Percentiles rank a stretch among this genome's conserved stretches.
phyloP scores from a whole-genome alignment of 2,329 filamentous ascomycete species.

The Fragosphaeria purpurea region DNA sequence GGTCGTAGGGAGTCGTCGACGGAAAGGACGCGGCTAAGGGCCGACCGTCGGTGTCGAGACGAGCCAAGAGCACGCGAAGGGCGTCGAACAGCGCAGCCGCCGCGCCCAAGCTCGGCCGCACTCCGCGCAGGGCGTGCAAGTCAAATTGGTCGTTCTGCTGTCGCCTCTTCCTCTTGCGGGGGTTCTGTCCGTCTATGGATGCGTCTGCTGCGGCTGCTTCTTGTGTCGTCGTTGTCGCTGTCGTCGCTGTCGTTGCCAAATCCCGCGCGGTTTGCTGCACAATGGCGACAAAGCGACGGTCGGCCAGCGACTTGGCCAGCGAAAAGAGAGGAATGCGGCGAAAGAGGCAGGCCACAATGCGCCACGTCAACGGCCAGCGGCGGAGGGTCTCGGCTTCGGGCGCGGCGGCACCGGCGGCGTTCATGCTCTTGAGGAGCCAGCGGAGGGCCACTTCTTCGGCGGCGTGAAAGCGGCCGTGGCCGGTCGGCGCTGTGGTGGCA shows the following conservation, averaged over 20 bases:
- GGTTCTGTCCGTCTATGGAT: conserved; percentile 9
- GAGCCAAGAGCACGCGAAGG: conserved; percentile 34
- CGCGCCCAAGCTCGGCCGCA: conserved; percentile 33
- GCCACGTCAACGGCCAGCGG: conserved; percentile 49
- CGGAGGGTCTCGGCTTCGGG: conserved; percentile 41
- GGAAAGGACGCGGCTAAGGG: background rate
- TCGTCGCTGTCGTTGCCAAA: conserved; percentile 27
- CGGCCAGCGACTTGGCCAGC: conserved; percentile 60
- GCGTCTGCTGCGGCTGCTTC: background rate
- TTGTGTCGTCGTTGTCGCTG: conserved; percentile 11
- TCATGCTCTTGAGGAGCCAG: conserved; percentile 55
- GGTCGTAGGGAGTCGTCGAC: conserved; percentile 22
- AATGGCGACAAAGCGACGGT: conserved; percentile 56
- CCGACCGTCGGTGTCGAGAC: conserved; percentile 26
- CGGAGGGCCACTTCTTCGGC: conserved; percentile 49
- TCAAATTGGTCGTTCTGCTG: conserved; percentile 26
- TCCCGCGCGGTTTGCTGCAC: conserved; percentile 58
- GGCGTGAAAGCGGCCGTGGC: conserved; percentile 36
- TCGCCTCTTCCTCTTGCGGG: conserved; percentile 37
- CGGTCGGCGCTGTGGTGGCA: conserved; percentile 23
- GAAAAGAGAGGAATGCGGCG: conserved; percentile 57
- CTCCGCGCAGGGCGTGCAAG: conserved; percentile 28
- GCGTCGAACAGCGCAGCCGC: conserved; percentile 39
- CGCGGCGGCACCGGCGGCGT: conserved; percentile 31
- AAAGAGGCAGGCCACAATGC: conserved; percentile 50